Evolutionary conservation across 2,329 filamentous ascomycete genomes (phyloP).

Genomic region (Xylariaceae sp.): DNA sequence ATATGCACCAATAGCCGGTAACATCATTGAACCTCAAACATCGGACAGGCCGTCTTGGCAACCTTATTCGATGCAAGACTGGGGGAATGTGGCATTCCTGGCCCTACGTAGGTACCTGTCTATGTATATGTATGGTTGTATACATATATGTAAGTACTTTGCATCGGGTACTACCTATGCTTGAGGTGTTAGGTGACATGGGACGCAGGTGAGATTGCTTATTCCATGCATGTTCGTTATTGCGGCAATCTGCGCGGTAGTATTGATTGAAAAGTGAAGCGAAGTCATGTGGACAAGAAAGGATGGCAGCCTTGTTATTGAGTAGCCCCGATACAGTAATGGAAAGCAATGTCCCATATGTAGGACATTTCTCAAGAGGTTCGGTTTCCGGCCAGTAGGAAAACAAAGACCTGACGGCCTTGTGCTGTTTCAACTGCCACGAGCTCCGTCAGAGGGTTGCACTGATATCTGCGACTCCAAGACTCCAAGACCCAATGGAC

Average conservation of each 20-base stretch:
- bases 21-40: neutral
- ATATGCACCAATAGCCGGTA: neutral
- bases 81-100: neutral
- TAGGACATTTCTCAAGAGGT: neutral
- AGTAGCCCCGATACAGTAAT: too few relatives aligned
- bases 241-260: neutral
- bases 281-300: too few relatives aligned
- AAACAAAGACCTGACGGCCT: too few relatives aligned
- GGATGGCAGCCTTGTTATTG: too few relatives aligned
- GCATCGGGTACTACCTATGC: neutral
- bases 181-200: too few relatives aligned
- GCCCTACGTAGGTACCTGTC: too few relatives aligned
- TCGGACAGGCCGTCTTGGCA: conserved; percentile 21
- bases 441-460: conserved; percentile 1
- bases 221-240: neutral
- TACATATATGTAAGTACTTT: neutral
- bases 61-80: conserved; percentile 11
- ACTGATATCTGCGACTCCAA: neutral
- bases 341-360: too few relatives aligned
- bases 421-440: conserved; percentile 1
- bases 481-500: neutral
- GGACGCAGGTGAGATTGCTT: too few relatives aligned
- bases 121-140: neutral
- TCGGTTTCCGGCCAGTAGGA: neutral
- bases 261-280: neutral